Evolutionary conservation across 495 filamentous ascomycete genomes (phyloP), one percentile per base, ranked within the genome.

Genomic region (Neurospora cerealis): DNA sequence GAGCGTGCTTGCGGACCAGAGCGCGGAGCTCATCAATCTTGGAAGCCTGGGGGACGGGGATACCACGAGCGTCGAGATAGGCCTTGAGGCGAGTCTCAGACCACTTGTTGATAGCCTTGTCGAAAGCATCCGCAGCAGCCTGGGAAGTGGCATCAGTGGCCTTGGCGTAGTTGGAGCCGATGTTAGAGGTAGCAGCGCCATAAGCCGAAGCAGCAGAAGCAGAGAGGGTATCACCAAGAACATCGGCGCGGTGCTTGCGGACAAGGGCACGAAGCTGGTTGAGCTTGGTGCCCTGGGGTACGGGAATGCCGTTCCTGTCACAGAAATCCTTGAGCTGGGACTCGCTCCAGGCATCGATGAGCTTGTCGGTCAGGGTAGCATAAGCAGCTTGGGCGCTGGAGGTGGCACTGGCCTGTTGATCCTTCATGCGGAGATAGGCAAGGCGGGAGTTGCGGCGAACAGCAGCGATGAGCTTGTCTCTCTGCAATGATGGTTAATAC

Each of bases 201-300:
- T 88, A 90, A 24, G 88, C 88, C 36, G 89, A 90, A 4, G 88
- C 85, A 42, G 88, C 91, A 11, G 90, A 89, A 69, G 85, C 84
- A 62, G 88, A 80, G 15, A 88, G 86, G 70, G 88, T 91, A 74
- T 95, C 90, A 46, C 89, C 91, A 28, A 91, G 83, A 72, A 97
- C 84, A 70, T 89, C 86, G 62, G 90, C 88, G 69, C 93, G 93
- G 85, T 98, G 88, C 86, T 97, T 96, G 77, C 96, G 93, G 71
- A 94, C 93, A 69, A 98, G 89, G 69, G 96, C 94, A 69, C 96
- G 83, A 21, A 98, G 88, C 79, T 98, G 95, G 82, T 98, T 97
- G 86, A 85, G 86, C 79, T 84, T 94, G 75, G 92, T 95, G 37
- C 96, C 95, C 81, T 98, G 96, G 8, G 95, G 95, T 38, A 97